phyloP scores from a whole-genome alignment of 768 basidiomycete genomes.

The Russula brevipes region DNA sequence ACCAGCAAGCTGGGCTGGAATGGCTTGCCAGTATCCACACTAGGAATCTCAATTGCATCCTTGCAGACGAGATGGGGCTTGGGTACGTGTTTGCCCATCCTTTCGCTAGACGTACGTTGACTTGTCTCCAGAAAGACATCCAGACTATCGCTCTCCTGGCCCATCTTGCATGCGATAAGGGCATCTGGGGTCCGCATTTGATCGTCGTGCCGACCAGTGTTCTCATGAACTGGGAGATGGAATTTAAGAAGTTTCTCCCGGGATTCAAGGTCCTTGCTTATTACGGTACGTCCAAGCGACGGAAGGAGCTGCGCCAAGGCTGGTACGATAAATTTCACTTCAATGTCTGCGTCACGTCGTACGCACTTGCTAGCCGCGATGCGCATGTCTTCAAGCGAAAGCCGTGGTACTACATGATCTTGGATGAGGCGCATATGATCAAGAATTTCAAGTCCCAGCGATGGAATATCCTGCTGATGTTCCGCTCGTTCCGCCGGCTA shows the following conservation, averaged over 20 bases:
- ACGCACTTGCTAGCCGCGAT: constrained; percentile 87
- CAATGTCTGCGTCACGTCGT: constrained; percentile 94
- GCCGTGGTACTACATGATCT: constrained; percentile 92
- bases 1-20: constrained; percentile 89
- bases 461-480: constrained; percentile 88
- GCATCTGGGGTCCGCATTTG: constrained; percentile 90
- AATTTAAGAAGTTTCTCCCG: constrained; percentile 93
- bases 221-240: constrained; percentile 93
- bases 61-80: constrained; percentile 93
- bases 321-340: constrained; percentile 88
- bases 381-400: constrained; percentile 89
- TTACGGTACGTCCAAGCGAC: constrained; percentile 82
- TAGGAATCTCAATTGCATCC: constrained; percentile 75
- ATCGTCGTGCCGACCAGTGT: constrained; percentile 93
- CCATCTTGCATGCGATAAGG: constrained; percentile 84
- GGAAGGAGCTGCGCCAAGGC: constrained; percentile 84
- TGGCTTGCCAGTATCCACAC: constrained; percentile 88
- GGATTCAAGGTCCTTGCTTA: constrained; percentile 85
- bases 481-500: constrained; percentile 78
- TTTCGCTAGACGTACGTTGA: constrained; percentile 5
- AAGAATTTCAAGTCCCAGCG: constrained; percentile 94
- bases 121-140: constrained; percentile 65
- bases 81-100: constrained; percentile 51
- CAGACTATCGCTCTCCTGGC: constrained; percentile 94
- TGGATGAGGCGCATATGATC: constrained; percentile 97